A percentile compares a stretch with the other conserved stretches of the same genome.
Evolutionary conservation across 768 basidiomycete species (phyloP).

Genomic region (Strobilomyces echinocephalus): DNA sequence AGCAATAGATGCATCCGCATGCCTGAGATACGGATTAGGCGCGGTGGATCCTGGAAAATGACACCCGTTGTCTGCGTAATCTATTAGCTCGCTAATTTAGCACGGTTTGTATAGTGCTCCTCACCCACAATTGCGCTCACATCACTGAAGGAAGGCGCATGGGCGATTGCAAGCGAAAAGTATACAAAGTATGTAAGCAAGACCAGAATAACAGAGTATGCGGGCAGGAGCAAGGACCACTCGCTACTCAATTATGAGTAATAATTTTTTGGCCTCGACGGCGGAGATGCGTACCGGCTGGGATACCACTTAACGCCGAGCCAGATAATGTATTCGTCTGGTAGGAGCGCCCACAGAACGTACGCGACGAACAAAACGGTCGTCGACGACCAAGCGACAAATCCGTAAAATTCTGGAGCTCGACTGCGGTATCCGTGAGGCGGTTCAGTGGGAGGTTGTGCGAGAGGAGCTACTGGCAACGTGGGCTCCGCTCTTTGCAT

Average conservation of each 20-base stretch:
- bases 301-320: constrained; percentile 83
- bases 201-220: constrained; percentile 66
- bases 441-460: constrained; percentile 37
- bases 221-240: constrained; percentile 79
- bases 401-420: constrained; percentile 86
- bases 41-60: constrained; percentile 40
- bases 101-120: constrained; percentile 8
- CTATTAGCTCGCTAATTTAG: constrained; percentile 8
- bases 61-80: constrained; percentile 49
- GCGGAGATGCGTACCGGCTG: constrained; percentile 49
- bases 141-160: constrained; percentile 67
- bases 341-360: constrained; percentile 75
- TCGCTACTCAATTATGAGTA: constrained; percentile 46
- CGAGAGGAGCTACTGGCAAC: constrained; percentile 42
- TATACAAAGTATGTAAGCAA: constrained; percentile 76
- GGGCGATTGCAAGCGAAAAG: constrained; percentile 66
- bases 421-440: constrained; percentile 53
- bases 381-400: constrained; percentile 79
- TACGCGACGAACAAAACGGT: constrained; percentile 65
- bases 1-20: constrained; percentile 42
- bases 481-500: constrained; percentile 32
- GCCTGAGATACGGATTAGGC: constrained; percentile 44
- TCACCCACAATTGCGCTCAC: constrained; percentile 64
- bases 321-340: constrained; percentile 61
- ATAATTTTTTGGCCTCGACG: background rate